Evolutionary conservation across 495 filamentous ascomycete genomes (phyloP), one percentile per base, ranked within the genome.

Genomic region (Hypomontagnella submonticulosa): DNA sequence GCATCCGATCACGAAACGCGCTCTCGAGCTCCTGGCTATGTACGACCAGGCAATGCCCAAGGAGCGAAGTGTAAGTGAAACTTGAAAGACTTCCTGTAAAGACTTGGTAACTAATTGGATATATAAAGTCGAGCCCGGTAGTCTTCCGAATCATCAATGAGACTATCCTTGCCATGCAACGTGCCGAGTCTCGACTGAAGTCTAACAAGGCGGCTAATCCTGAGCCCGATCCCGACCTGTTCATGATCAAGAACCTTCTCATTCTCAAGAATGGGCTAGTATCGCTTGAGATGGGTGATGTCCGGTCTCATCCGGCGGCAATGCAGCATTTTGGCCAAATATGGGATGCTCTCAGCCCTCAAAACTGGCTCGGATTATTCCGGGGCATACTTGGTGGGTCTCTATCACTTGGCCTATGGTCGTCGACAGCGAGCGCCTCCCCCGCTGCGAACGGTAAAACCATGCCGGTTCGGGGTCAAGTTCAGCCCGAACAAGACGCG

Each of bases 251-350:
- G 66, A 93, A 97, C 72, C 83, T 97, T 2, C 88, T 97, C 37
- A 87, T 96, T 61, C 85, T 97, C 9, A 96, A 96, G 70, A 92
- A 94, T 65, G 89, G 94, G 66, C 91, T 97, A 27, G 85, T 97
- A 34, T 91, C 92, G 13, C 93, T 97, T 63, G 93, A 97, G 77
- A 95, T 97, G 73, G 94, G 90, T 66, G 91, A 93, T 42, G 87
- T 90, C 32, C 89, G 91, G 32, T 87, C 87, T 61, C 79, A 89
- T 30, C 84, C 85, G 13, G 89, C 74, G 12, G 73, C 73, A 11
- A 75, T 80, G 73, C 76, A 80, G 58, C 77, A 96, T 75, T 95
- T 97, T 75, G 86, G 89, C 18, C 86, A 86, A 49, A 82, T 95
- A 11, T 92, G 89, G 73, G 89, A 85, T 61, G 90, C 90, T 3